These are phyloP conservation scores for Paraconiothyrium sp. DNA, from an alignment of 2,329 filamentous ascomycete genomes.

Conservation along the genomic window DNA sequence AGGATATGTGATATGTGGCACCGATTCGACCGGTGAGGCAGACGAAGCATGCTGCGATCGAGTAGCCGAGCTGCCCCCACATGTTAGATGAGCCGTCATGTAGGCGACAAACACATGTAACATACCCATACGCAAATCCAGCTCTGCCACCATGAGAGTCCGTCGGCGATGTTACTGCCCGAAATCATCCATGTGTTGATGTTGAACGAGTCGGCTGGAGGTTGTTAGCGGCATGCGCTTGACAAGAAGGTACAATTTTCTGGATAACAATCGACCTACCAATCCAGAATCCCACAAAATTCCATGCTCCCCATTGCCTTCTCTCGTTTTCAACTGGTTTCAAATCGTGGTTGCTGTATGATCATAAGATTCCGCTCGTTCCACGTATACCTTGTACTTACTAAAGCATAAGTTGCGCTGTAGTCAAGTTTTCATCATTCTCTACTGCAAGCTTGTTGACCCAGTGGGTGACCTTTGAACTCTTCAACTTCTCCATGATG, in stretches of 20 bases:
- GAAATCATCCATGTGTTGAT: conserved; percentile 93
- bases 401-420: conserved; percentile 83
- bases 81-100: conserved; percentile 13
- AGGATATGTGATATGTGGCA: conserved; percentile 87
- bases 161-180: conserved; percentile 79
- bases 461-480: conserved; percentile 50
- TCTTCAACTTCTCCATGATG: conserved; percentile 54
- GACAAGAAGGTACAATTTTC: background rate
- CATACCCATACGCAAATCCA: conserved; percentile 74
- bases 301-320: conserved; percentile 85
- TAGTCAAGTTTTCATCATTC: conserved; percentile 78
- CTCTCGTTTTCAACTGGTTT: conserved; percentile 74
- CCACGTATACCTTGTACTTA: conserved; percentile 68
- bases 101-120: background rate
- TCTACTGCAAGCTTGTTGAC: conserved; percentile 74
- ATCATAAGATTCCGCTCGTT: background rate
- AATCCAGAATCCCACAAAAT: conserved; percentile 90
- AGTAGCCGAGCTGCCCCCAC: conserved; percentile 69
- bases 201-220: conserved; percentile 54
- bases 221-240: background rate
- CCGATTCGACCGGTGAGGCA: conserved; percentile 83
- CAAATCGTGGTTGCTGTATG: conserved; percentile 23
- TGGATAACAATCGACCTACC: conserved; percentile 45
- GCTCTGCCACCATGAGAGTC: conserved; percentile 90
- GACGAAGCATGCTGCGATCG: conserved; percentile 75